Base-by-base conservation (phyloP, 75 land plant species). In the Cupressus sempervirens region DNA sequence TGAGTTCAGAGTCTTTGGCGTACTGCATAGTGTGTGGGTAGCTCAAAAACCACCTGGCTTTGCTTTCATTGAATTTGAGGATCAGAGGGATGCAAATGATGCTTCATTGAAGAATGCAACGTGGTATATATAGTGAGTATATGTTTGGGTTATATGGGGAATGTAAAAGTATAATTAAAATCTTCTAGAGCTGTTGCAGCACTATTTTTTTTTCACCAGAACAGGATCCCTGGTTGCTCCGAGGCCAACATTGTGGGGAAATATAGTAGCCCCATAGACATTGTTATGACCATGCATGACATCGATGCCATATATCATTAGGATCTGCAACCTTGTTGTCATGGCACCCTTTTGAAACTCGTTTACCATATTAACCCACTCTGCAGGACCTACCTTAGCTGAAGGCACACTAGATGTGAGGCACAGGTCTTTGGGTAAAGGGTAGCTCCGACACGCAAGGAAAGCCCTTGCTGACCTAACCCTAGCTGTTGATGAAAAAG, bases 1-100 rank as follows among this genome's bases (percentile, higher is more conserved):
- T 73, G 95, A 95, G 80, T 95, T 95, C 81, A 88, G 97, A 65
- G 65, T 62, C 1, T 95, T 81, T 86, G 97, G 97, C 38, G 94
- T 92, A 38, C 83, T 95, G 30, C 83, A 94, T 73, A 95, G 92
- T n/a, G n/a, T n/a, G 96, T 95, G 84, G 58, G 76, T n/a, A n/a
- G n/a, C n/a, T n/a, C n/a, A n/a, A n/a, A n/a, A n/a, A n/a, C n/a
- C n/a, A n/a, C n/a, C n/a, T n/a, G n/a, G n/a, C n/a, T n/a, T n/a
- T n/a, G n/a, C n/a, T n/a, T n/a, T n/a, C n/a, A n/a, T n/a, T n/a
- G n/a, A n/a, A n/a, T n/a, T n/a, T n/a, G n/a, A n/a, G n/a, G n/a
- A n/a, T n/a, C n/a, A n/a, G n/a, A n/a, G n/a, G n/a, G n/a, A n/a
- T n/a, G n/a, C n/a, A n/a, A n/a, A n/a, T n/a, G n/a, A n/a, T n/a